Conservation (phyloP, 129 eudicot genomes). For the Lactuca saligna region DNA sequence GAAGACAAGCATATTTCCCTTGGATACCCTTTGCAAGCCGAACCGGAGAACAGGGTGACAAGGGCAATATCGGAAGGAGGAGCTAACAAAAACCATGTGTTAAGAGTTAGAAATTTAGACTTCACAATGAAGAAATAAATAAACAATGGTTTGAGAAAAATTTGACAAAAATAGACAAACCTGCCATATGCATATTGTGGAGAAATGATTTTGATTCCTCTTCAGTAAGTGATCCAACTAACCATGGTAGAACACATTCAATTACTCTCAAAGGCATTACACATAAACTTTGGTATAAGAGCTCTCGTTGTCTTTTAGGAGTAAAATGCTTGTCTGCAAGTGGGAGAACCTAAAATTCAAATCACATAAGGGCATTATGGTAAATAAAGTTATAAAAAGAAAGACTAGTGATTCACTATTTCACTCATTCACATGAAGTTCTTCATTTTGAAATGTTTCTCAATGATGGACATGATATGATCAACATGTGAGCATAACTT, state of each 20-base stretch:
- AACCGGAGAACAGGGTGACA: constrained; percentile 94
- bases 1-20: constrained; percentile 73
- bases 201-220: constrained; percentile 87
- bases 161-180: constrained; percentile 39
- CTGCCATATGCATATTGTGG: constrained; percentile 93
- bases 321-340: constrained; percentile 86
- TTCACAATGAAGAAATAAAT: too few relatives aligned
- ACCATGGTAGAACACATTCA: constrained; percentile 98
- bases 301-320: constrained; percentile 75
- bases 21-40: constrained; percentile 97
- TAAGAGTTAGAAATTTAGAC: too few relatives aligned
- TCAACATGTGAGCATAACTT: constrained; percentile 84
- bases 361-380: background rate
- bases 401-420: background rate
- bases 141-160: background rate
- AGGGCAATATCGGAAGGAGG: constrained; percentile 84
- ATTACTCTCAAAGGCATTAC: constrained; percentile 96
- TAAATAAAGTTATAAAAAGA: background rate
- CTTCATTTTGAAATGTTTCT: constrained; percentile 88
- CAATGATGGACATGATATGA: constrained; percentile 81
- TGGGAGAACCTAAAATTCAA: constrained; percentile 74
- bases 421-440: constrained; percentile 51
- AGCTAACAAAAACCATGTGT: constrained; percentile 50
- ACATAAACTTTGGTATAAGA: constrained; percentile 89
- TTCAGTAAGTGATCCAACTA: constrained; percentile 80